Base-by-base conservation (phyloP, 139 green algal species). In the Chlamydomonas incerta region DNA sequence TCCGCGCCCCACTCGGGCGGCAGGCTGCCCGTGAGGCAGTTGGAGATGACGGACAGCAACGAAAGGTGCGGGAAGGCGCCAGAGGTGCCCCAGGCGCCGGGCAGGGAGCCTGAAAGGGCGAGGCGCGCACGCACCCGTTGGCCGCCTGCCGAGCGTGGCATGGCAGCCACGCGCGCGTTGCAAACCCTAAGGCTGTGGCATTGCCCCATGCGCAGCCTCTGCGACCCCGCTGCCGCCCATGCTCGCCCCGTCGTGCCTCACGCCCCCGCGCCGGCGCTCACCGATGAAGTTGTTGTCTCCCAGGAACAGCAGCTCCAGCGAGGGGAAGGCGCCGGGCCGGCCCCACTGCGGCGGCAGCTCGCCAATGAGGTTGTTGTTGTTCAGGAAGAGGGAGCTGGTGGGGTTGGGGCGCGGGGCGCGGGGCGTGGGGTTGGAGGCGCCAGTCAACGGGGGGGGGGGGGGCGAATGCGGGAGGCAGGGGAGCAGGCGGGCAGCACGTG, bases 281-380 rank as follows among this genome's bases (percentile, higher is more conserved):
- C 80, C 80, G 21, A 29, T 67, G 15, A 76, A 65, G 9, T 73
- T 57, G 52, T 87, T 87, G 58, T 87, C 71, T 1, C 71, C 71
- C 41, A 87, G 81, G 81, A 81, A 87, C 28, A 87, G 58, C n/a
- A 81, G 58, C 72, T 81, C 65, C 58, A 87, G 71, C 15, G 70
- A 67, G 26, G 71, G 81, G 37, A 74, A 82, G 62, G 60, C 41
- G 66, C 71, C 75, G 20, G 14, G 13, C 17, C 26, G 4, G 69
- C 85, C 68, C 76, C 85, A 89, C 37, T 68, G 41, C 5, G 46
- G 5, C 3, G 67, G 67, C 28, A 88, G 52, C 35, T 24, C 47
- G 52, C 74, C 81, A n/a, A 28, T 72, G 29, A 87, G 81, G 69
- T 83, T 84, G 69, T 88, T 87, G 88, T 83, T 86, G 85, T 66